A percentile compares a stretch with the other conserved stretches of the same genome.
These are phyloP conservation scores for Blastobotrys serpentis DNA, from an alignment of 1,139 yeast genomes.

Conservation along the genomic window DNA sequence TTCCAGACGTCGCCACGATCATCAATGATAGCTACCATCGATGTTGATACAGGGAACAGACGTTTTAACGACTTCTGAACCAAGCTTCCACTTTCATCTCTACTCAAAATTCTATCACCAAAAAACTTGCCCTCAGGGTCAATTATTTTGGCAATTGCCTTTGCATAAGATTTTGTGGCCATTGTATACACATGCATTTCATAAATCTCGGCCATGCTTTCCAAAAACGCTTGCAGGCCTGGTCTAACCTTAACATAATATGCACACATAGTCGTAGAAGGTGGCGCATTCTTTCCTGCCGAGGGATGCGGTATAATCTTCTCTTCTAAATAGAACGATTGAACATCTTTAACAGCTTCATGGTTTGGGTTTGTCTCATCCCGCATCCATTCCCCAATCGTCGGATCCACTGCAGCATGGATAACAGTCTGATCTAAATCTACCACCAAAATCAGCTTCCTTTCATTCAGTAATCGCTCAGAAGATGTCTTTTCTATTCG, in stretches of 20 bases:
- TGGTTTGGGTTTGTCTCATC: constrained; percentile 85
- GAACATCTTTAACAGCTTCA: constrained; percentile 78
- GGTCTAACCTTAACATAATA: constrained; percentile 93
- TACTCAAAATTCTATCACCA: constrained; percentile 85
- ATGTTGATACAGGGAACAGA: constrained; percentile 91
- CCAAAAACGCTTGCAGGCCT: constrained; percentile 72
- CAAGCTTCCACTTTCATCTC: constrained; percentile 93
- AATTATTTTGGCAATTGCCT: constrained; percentile 82
- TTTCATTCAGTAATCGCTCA: constrained; percentile 56
- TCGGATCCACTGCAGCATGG: constrained; percentile 97
- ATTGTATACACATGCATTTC: constrained; percentile 96
- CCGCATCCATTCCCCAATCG: constrained; percentile 93
- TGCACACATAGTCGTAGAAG: constrained; percentile 54
- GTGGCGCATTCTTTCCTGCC: constrained; percentile 20
- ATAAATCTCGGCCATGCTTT: constrained; percentile 59
- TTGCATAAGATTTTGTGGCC: constrained; percentile 97
- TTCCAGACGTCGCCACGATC: constrained; percentile 99
- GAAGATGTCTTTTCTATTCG: constrained; percentile 72
- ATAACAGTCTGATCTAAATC: constrained; percentile 97
- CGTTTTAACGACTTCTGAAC: constrained; percentile 87
- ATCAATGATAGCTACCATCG: constrained; percentile 95
- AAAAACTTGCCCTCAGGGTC: constrained; percentile 86
- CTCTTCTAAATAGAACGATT: constrained; percentile 73
- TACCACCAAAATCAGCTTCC: constrained; percentile 83
- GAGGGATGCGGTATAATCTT: constrained; percentile 57